Evolutionary conservation across 768 basidiomycete species (phyloP), one percentile per base, ranked within the genome.

Genomic region (Cubamyces lactineus): DNA sequence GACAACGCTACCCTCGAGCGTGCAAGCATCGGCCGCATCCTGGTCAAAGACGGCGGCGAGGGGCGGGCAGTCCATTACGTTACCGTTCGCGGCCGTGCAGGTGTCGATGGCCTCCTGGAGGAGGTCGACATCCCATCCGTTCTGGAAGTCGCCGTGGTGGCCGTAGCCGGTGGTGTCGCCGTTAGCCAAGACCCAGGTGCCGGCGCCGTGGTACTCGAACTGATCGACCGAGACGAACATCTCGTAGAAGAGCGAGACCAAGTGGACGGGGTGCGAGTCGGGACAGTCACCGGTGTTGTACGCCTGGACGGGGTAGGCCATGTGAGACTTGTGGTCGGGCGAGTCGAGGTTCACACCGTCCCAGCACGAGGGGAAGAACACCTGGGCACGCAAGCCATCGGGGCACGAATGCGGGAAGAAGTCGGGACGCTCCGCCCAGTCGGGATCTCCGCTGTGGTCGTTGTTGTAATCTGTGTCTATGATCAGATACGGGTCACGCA

Each of bases 321-420:
- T 72, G 69, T 79, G 78, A 8, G 71, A 71, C 65, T 73, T 73
- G 69, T 78, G 77, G 61, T 78, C 74, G 2, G 71, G 9, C 12
- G 73, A 73, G 66, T 79, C 75, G 45, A 77, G 64, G 66, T 79
- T 74, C 41, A 67, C 57, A 17, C 78, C 78, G 57, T 79, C 73
- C 78, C 78, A 78, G 71, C 74, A 78, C 38, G 64, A 57, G 12
- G 70, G 73, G 69, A 77, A 73, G 63, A 73, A 72, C 0, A 74
- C 56, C 57, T 73, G 71, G 5, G 65, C 66, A n/a, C 71, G 67
- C 50, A 71, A 64, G 40, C 71, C 70, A 26, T 66, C 53, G 15
- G 70, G 66, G 51, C 74, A 74, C 7, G 49, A 55, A 39, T 65
- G 67, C 45, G 45, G n/a, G 28, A 60, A 59, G 48, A 66, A 63